phyloP scores from a whole-genome alignment of 352 stramenopile genomes.

The Ophiocytium majus region DNA sequence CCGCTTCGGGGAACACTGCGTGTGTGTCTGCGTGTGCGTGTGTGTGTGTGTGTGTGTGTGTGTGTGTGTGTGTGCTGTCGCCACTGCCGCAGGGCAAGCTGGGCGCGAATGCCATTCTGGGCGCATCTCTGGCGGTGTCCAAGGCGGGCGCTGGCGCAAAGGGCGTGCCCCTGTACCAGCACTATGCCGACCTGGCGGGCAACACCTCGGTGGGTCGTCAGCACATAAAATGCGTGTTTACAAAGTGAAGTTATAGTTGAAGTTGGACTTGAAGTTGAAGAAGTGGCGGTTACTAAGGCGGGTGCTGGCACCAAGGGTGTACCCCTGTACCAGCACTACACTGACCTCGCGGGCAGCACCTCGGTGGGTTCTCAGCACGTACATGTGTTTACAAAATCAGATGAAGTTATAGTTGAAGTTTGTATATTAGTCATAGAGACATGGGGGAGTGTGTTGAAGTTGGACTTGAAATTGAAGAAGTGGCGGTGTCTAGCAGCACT shows the following conservation, averaged over 20 bases:
- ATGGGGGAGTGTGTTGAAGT: no score
- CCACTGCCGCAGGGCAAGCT: conserved; percentile 63
- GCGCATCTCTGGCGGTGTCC: conserved; percentile 79
- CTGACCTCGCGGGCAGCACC: conserved; percentile 76
- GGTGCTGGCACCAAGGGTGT: conserved; percentile 74
- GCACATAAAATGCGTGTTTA: no score
- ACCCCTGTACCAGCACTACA: conserved; percentile 78
- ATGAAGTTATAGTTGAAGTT: neutral
- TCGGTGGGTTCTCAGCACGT: conserved; percentile 47
- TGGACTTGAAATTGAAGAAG: no score
- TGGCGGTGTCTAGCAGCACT: conserved; percentile 81
- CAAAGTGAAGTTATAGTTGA: neutral
- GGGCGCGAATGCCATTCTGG: conserved; percentile 83
- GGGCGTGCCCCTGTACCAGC: conserved; percentile 67
- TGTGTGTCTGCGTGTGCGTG: no score
- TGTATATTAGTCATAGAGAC: no score
- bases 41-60: no score
- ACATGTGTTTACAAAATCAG: neutral
- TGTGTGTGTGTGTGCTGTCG: no score
- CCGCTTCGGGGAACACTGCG: no score
- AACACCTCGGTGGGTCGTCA: conserved; percentile 63
- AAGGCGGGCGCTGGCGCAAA: conserved; percentile 82
- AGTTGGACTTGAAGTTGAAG: no score
- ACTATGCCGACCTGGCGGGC: conserved; percentile 81
- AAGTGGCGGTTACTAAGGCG: conserved; percentile 82